phyloP scores from a whole-genome alignment of 257 asterid species.

The Lycium barbarum region DNA sequence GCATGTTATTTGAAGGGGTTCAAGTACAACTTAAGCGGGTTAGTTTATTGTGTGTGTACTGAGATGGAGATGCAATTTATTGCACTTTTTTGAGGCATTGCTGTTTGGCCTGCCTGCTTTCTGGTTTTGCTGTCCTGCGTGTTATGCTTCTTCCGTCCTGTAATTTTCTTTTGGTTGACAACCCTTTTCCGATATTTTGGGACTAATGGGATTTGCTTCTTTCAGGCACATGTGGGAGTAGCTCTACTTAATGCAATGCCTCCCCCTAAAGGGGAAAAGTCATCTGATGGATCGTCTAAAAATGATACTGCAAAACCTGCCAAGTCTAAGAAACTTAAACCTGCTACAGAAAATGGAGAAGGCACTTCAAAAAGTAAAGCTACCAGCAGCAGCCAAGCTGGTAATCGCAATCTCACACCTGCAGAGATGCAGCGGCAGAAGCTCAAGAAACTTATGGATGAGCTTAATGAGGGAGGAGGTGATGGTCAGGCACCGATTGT shows the following conservation, averaged over 20 bases:
- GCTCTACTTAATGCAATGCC: constrained; percentile 93
- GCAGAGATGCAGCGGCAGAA: constrained; percentile 88
- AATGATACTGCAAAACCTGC: constrained; percentile 61
- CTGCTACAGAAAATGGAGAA: constrained; percentile 56
- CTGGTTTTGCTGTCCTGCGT: neutral
- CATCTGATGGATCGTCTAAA: constrained; percentile 64
- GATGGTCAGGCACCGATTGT: constrained; percentile 93
- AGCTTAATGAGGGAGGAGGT: constrained; percentile 85
- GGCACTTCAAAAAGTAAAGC: constrained; percentile 54
- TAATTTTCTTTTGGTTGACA: neutral
- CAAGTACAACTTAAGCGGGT: constrained; percentile 11
- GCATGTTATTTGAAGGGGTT: constrained; percentile 2
- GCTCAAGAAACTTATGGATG: constrained; percentile 92
- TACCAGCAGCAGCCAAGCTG: constrained; percentile 57
- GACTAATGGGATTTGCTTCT: constrained; percentile 32
- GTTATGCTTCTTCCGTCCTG: neutral
- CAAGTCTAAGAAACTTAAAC: constrained; percentile 63
- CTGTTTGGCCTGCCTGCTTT: constrained; percentile 8
- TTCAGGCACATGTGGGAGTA: constrained; percentile 92
- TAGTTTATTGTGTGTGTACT: neutral
- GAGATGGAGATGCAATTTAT: constrained; percentile 15
- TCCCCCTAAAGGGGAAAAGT: constrained; percentile 59
- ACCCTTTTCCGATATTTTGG: neutral
- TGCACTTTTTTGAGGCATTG: constrained; percentile 2
- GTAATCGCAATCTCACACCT: constrained; percentile 74